Evolutionary conservation across 352 stramenopile genomes (phyloP).

Genomic region (Pythium biforme): DNA sequence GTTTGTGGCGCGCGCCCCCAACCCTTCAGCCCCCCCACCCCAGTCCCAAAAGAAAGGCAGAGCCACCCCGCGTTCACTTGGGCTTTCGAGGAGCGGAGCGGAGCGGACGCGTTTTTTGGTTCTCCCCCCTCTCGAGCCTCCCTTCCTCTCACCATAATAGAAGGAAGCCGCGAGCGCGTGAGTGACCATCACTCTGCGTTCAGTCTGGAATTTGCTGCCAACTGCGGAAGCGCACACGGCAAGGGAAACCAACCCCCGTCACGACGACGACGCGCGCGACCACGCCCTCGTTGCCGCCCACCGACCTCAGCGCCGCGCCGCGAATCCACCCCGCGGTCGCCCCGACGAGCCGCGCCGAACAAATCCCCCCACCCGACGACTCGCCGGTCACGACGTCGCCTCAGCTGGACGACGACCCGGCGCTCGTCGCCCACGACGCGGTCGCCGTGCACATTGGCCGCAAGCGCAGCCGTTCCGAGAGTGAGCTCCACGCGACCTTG

Average conservation of each 20-base stretch:
- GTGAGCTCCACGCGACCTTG: constrained; percentile 16
- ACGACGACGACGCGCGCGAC: constrained; percentile 11
- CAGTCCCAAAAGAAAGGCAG: constrained; percentile 32
- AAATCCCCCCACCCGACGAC: not conserved
- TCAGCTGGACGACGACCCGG: constrained; percentile 11
- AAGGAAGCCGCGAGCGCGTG: constrained; percentile 14
- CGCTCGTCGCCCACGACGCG: constrained; percentile 14
- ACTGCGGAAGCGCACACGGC: constrained; percentile 22
- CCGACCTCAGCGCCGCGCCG: constrained; percentile 5
- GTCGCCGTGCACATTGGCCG: constrained; percentile 16
- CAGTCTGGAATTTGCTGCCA: constrained; percentile 34
- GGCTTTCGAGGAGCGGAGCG: constrained; percentile 26
- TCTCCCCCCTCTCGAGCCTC: constrained; percentile 5
- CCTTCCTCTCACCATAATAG: constrained; percentile 21
- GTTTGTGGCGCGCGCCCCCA: constrained; percentile 16
- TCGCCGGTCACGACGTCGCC: constrained; percentile 20
- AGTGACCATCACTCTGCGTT: constrained; percentile 33
- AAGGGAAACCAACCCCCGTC: constrained; percentile 9
- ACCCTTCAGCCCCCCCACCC: constrained; percentile 9
- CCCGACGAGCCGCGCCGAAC: constrained; percentile 19
- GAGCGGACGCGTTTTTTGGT: constrained; percentile 20
- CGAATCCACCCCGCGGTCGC: constrained; percentile 23
- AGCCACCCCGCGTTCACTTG: constrained; percentile 25
- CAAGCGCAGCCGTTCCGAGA: constrained; percentile 24
- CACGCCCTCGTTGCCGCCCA: constrained; percentile 7